Percentiles rank a stretch among this genome's conserved stretches.
Evolutionary conservation across 106 monocot genomes (phyloP).

Genomic region (Platanthera guangdongensis): DNA sequence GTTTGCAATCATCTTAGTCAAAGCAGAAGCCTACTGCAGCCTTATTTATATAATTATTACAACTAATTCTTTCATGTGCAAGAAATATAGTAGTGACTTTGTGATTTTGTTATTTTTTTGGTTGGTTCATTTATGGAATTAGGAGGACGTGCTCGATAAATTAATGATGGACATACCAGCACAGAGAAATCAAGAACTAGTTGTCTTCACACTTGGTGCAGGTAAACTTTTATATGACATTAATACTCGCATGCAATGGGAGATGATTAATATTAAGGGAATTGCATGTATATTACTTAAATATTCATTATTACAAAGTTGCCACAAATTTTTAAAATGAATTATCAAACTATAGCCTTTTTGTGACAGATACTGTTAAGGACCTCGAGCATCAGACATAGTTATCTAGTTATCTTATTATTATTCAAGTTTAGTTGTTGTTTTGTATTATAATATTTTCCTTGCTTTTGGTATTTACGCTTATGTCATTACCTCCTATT

Average conservation of each 20-base stretch:
- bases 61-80: background rate
- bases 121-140: slow-evolving; percentile 13
- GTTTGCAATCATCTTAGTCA: background rate
- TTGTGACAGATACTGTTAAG: background rate
- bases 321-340: background rate
- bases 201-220: slow-evolving; percentile 27
- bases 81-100: background rate
- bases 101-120: background rate
- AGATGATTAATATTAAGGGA: background rate
- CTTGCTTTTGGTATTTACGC: too few relatives aligned
- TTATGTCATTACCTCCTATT: too few relatives aligned
- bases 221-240: slow-evolving; percentile 6
- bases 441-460: too few relatives aligned
- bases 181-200: slow-evolving; percentile 16
- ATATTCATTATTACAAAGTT: background rate
- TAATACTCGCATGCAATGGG: background rate
- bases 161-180: slow-evolving; percentile 11
- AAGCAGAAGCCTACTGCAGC: background rate
- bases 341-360: background rate
- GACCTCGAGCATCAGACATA: too few relatives aligned
- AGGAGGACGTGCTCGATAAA: slow-evolving; percentile 27
- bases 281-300: too few relatives aligned
- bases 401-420: too few relatives aligned
- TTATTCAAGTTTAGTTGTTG: too few relatives aligned
- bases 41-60: background rate